A percentile compares a stretch with the other conserved stretches of the same genome.
Conservation (phyloP, 2,329 filamentous ascomycete genomes). For the Fusarium sp. region DNA sequence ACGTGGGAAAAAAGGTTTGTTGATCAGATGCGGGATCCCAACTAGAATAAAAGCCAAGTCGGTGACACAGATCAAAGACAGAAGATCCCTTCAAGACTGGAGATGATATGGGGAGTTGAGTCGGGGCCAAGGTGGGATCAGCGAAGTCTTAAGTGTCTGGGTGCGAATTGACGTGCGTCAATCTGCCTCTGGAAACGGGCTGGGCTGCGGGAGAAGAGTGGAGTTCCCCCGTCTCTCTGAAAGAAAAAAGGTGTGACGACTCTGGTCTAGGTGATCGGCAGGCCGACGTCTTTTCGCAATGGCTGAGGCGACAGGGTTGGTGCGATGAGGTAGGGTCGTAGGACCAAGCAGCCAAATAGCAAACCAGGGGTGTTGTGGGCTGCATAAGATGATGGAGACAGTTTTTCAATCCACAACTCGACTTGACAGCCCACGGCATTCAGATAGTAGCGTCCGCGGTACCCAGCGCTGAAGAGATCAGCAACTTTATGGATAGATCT, state of each 20-base stretch:
- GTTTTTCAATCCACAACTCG: slow-evolving; percentile 44
- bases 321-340: slow-evolving; percentile 55
- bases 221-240: slow-evolving; percentile 51
- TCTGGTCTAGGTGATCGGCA: slow-evolving; percentile 66
- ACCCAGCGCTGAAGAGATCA: slow-evolving; percentile 43
- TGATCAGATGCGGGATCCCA: slow-evolving; percentile 66
- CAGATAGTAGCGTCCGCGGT: slow-evolving; percentile 47
- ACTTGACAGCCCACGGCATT: slow-evolving; percentile 48
- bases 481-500: slow-evolving; percentile 33
- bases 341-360: slow-evolving; percentile 48
- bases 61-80: slow-evolving; percentile 57
- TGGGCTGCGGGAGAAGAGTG: slow-evolving; percentile 55
- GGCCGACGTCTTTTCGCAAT: slow-evolving; percentile 62
- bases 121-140: slow-evolving; percentile 63
- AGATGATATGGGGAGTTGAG: slow-evolving; percentile 51
- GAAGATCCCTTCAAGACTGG: slow-evolving; percentile 50
- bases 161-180: slow-evolving; percentile 56
- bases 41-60: slow-evolving; percentile 59
- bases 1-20: slow-evolving; percentile 51
- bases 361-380: slow-evolving; percentile 51
- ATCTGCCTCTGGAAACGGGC: slow-evolving; percentile 53
- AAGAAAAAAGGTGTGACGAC: slow-evolving; percentile 61
- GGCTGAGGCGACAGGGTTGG: slow-evolving; percentile 60
- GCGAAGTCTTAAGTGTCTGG: slow-evolving; percentile 69
- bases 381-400: slow-evolving; percentile 50